A percentile compares a stretch with the other conserved stretches of the same genome.
These are phyloP conservation scores for Clohesyomyces aquaticus DNA, from an alignment of 495 filamentous ascomycete genomes.

Conservation along the genomic window DNA sequence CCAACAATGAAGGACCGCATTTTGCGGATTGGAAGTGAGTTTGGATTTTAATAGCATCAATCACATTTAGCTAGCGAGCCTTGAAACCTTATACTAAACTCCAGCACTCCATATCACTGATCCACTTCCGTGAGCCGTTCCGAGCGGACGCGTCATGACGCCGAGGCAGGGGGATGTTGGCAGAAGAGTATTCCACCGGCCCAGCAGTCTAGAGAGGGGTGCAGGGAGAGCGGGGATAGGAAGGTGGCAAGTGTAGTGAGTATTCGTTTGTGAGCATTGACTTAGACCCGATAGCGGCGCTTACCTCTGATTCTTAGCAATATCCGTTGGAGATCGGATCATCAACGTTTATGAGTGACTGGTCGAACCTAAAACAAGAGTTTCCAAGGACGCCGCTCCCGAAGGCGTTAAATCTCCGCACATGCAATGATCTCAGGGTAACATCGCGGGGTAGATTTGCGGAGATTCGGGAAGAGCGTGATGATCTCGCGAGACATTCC, in stretches of 20 bases:
- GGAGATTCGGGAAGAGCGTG: slow-evolving; percentile 5
- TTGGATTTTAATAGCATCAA: neutral
- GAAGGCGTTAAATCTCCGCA: slow-evolving; percentile 15
- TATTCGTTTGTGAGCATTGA: slow-evolving; percentile 1
- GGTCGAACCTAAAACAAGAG: slow-evolving; percentile 4
- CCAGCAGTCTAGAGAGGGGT: neutral
- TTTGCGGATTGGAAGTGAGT: neutral
- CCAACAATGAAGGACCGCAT: slow-evolving; percentile 16
- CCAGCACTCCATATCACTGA: neutral
- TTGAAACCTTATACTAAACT: neutral
- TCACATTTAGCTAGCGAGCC: neutral
- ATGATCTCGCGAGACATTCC: slow-evolving; percentile 5
- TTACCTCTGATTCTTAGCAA: slow-evolving; percentile 13
- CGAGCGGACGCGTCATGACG: neutral
- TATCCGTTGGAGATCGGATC: slow-evolving; percentile 4
- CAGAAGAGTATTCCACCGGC: neutral
- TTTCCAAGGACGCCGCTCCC: slow-evolving; percentile 3
- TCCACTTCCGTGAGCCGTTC: neutral
- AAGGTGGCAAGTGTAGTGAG: neutral
- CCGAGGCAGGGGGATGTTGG: neutral
- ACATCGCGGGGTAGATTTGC: slow-evolving; percentile 12
- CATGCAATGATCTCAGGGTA: neutral
- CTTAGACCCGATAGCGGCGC: slow-evolving; percentile 6
- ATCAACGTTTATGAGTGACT: slow-evolving; percentile 3
- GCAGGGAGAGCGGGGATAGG: neutral